A percentile compares a stretch with the other conserved stretches of the same genome.
Evolutionary conservation across 352 stramenopile genomes (phyloP).

Genomic region (Vaucheria bursata): DNA sequence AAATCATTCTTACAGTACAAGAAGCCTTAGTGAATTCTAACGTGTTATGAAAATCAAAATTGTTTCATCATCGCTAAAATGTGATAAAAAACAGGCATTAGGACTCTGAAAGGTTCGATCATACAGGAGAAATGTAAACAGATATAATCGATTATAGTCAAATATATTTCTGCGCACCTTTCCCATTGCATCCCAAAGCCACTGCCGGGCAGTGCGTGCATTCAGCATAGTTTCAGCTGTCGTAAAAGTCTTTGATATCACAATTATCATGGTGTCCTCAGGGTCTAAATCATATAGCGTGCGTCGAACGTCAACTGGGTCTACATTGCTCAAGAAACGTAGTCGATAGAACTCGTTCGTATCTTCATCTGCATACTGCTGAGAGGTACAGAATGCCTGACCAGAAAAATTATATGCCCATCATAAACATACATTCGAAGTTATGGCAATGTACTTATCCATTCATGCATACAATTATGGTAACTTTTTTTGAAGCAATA

Average conservation of each 20-base stretch:
- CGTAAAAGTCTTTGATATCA: slow-evolving; percentile 98
- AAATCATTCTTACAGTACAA: no score
- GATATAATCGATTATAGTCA: no score
- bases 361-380: slow-evolving; percentile 70
- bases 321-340: slow-evolving; percentile 95
- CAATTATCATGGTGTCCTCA: slow-evolving; percentile 84
- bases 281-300: slow-evolving; percentile 86
- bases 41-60: background rate
- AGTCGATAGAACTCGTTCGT: slow-evolving; percentile 75
- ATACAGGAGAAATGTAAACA: no score
- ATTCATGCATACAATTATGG: no score
- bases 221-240: slow-evolving; percentile 99
- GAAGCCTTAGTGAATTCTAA: no score
- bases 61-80: background rate
- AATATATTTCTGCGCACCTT: slow-evolving; percentile 49
- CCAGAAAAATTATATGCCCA: no score
- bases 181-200: slow-evolving; percentile 86
- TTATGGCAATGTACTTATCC: no score
- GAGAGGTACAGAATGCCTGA: slow-evolving; percentile 63
- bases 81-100: background rate
- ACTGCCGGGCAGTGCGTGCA: slow-evolving; percentile 88
- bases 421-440: no score
- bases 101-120: no score
- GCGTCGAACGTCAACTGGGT: slow-evolving; percentile 91
- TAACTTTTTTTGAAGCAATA: no score